These are phyloP conservation scores for Mortierella sp. DNA, from an alignment of 371 early-diverging fungal species.

Conservation along the genomic window DNA sequence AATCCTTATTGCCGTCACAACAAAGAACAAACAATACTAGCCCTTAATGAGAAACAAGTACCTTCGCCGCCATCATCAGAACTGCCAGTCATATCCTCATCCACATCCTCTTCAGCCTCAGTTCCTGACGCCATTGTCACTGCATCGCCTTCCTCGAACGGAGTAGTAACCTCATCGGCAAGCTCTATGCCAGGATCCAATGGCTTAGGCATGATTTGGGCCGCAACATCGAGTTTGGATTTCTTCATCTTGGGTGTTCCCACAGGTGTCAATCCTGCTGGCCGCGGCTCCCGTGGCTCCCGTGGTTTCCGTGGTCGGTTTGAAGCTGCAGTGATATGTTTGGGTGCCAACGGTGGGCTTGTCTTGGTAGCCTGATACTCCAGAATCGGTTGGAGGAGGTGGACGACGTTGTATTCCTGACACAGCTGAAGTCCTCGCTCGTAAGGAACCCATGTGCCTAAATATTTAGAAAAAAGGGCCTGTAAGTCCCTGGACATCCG, in stretches of 20 bases:
- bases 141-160: not conserved
- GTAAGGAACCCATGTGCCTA: conserved; percentile 89
- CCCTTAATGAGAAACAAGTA: not conserved
- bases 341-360: conserved; percentile 65
- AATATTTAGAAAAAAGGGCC: not conserved
- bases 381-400: conserved; percentile 60
- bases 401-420: conserved; percentile 60
- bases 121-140: not conserved
- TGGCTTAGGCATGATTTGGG: conserved; percentile 26
- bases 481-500: too few relatives aligned
- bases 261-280: not conserved
- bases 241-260: conserved; percentile 24
- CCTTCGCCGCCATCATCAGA: conserved; percentile 21
- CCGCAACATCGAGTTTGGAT: conserved; percentile 8
- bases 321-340: conserved; percentile 65
- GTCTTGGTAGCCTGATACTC: conserved; percentile 58
- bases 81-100: conserved; percentile 12
- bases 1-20: not conserved
- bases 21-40: not conserved
- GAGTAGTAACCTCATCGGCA: not conserved
- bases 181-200: conserved; percentile 4
- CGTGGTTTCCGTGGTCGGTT: conserved; percentile 53
- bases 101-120: conserved; percentile 22
- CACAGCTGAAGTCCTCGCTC: conserved; percentile 82
- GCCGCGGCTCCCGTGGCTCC: conserved; percentile 45